phyloP scores from a whole-genome alignment of 495 filamentous ascomycete species.

The Daldinia grandis region DNA sequence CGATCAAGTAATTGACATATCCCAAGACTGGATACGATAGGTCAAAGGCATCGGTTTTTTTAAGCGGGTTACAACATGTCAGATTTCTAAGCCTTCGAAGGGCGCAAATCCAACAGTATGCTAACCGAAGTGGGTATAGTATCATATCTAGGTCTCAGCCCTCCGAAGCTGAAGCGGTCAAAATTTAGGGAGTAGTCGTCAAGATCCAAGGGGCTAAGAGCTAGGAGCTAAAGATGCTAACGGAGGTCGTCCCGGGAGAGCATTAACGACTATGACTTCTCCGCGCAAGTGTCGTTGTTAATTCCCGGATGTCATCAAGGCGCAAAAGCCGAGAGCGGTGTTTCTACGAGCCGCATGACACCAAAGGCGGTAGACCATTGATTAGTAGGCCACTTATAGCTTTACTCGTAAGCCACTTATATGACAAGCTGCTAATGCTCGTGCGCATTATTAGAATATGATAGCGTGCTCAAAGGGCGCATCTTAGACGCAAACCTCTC shows the following conservation, averaged over 20 bases:
- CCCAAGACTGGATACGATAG: slow-evolving; percentile 27
- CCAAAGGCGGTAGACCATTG: background rate
- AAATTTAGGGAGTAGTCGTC: background rate
- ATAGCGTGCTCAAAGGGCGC: slow-evolving; percentile 13
- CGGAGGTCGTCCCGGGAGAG: background rate
- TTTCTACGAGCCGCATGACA: background rate
- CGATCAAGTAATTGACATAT: slow-evolving; percentile 27
- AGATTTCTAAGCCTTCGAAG: slow-evolving; percentile 5
- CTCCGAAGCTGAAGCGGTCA: slow-evolving; percentile 2
- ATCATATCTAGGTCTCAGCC: slow-evolving; percentile 6
- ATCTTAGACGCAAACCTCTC: background rate
- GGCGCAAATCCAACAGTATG: background rate
- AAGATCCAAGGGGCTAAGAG: background rate
- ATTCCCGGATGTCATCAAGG: background rate
- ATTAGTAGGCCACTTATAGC: background rate
- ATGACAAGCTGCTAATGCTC: background rate
- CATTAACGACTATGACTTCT: background rate
- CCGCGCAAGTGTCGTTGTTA: background rate
- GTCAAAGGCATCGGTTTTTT: slow-evolving; percentile 11
- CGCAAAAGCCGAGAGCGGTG: background rate
- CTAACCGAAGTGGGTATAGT: slow-evolving; percentile 11
- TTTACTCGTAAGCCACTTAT: background rate
- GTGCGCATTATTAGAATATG: slow-evolving; percentile 6
- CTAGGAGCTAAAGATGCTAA: background rate
- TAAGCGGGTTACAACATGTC: slow-evolving; percentile 28